Percentiles rank a stretch among this genome's conserved stretches.
These are phyloP conservation scores for Pestalotiopsis sp. DNA, from an alignment of 2,329 filamentous ascomycete species.

Conservation along the genomic window DNA sequence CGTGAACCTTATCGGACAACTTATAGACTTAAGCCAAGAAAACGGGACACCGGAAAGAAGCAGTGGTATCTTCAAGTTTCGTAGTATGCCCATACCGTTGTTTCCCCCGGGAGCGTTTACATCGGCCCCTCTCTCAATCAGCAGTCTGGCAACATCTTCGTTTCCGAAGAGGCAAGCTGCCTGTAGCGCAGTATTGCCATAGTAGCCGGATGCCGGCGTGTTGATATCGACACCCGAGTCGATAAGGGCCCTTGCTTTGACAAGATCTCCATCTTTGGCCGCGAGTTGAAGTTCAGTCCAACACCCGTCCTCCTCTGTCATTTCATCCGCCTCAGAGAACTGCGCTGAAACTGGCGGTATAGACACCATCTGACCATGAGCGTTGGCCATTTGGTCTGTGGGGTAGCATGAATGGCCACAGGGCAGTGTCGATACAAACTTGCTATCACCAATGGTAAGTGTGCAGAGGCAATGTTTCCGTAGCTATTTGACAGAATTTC, in stretches of 20 bases:
- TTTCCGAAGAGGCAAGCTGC: conserved; percentile 28
- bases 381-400: neutral
- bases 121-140: conserved; percentile 22
- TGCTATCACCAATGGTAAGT: neutral
- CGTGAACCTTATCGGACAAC: neutral
- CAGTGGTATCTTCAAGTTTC: conserved; percentile 9
- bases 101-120: conserved; percentile 30
- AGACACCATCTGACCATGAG: conserved; percentile 2
- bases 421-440: neutral
- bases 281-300: conserved; percentile 39
- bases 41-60: neutral
- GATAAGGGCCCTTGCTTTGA: conserved; percentile 25
- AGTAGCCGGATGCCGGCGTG: conserved; percentile 23
- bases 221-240: conserved; percentile 27
- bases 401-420: neutral
- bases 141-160: conserved; percentile 17
- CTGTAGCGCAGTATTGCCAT: conserved; percentile 30
- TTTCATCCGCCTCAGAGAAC: conserved; percentile 10
- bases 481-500: no score
- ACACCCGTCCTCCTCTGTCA: conserved; percentile 25
- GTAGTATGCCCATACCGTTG: conserved; percentile 35
- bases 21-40: no score
- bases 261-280: conserved; percentile 31
- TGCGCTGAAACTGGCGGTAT: conserved; percentile 1
- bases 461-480: no score